Evolutionary conservation across 2,329 filamentous ascomycete genomes (phyloP).

Genomic region (Diplodia seriata): DNA sequence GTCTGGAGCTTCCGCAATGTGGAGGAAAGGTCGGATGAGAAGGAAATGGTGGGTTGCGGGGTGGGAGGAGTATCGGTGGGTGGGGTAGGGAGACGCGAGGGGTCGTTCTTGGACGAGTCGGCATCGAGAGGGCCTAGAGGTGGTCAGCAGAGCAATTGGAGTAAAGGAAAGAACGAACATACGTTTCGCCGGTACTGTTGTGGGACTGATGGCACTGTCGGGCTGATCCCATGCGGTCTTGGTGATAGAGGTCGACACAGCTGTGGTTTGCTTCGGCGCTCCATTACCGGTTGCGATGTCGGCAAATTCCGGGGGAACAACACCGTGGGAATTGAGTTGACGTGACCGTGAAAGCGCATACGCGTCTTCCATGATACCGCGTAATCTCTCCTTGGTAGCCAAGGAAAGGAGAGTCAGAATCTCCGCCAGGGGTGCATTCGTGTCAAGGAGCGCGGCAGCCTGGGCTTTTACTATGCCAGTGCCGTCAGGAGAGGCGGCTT

Average conservation of each 20-base stretch:
- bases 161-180: slow-evolving; percentile 44
- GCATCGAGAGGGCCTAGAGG: slow-evolving; percentile 42
- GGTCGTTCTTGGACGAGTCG: slow-evolving; percentile 33
- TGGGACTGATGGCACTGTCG: slow-evolving; percentile 62
- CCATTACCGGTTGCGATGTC: slow-evolving; percentile 68
- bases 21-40: slow-evolving; percentile 68
- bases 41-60: slow-evolving; percentile 56
- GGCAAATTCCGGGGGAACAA: slow-evolving; percentile 76
- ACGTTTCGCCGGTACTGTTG: slow-evolving; percentile 67
- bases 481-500: slow-evolving; percentile 62
- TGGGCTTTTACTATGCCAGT: slow-evolving; percentile 64
- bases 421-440: slow-evolving; percentile 76
- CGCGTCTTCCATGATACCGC: slow-evolving; percentile 79
- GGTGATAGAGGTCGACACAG: slow-evolving; percentile 47
- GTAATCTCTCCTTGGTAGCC: slow-evolving; percentile 79
- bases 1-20: slow-evolving; percentile 67
- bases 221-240: slow-evolving; percentile 51
- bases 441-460: slow-evolving; percentile 69
- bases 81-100: slow-evolving; percentile 54
- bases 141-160: slow-evolving; percentile 43
- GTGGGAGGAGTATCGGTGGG: slow-evolving; percentile 57
- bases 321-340: slow-evolving; percentile 79
- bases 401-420: slow-evolving; percentile 84
- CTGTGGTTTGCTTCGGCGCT: slow-evolving; percentile 45
- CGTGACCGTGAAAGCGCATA: slow-evolving; percentile 73